Conservation (phyloP, 176 grass and related monocot genomes). For the Zizania latifolia region DNA sequence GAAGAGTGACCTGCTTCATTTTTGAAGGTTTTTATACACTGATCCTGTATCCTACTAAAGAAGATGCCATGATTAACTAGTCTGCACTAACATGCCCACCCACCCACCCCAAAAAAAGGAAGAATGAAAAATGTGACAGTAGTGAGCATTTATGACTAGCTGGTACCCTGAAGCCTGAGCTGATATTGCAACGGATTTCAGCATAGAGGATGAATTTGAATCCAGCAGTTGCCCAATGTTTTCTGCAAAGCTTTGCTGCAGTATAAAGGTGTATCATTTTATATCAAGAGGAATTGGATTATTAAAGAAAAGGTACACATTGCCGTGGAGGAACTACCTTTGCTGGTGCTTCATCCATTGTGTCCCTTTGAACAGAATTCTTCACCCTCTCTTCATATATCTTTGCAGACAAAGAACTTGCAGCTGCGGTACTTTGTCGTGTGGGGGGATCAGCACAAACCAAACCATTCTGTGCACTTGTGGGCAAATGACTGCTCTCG, state of each 20-base stretch:
- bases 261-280: background rate
- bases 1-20: background rate
- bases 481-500: slow-evolving; percentile 30
- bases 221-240: slow-evolving; percentile 52
- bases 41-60: background rate
- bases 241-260: slow-evolving; percentile 49
- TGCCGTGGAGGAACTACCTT: slow-evolving; percentile 31
- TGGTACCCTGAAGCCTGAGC: slow-evolving; percentile 51
- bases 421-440: slow-evolving; percentile 31
- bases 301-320: slow-evolving; percentile 1
- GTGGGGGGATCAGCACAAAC: slow-evolving; percentile 30
- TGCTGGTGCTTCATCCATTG: slow-evolving; percentile 32
- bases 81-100: too few relatives aligned
- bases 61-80: background rate
- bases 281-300: background rate
- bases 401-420: slow-evolving; percentile 51
- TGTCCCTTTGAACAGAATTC: slow-evolving; percentile 48
- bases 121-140: background rate
- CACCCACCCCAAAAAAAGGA: background rate
- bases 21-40: background rate
- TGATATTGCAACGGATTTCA: slow-evolving; percentile 45
- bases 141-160: background rate
- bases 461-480: slow-evolving; percentile 38
- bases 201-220: slow-evolving; percentile 39
- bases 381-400: slow-evolving; percentile 50